Evolutionary conservation across 1,139 yeast species (phyloP).

Genomic region (Suhomyces bokatorum): DNA sequence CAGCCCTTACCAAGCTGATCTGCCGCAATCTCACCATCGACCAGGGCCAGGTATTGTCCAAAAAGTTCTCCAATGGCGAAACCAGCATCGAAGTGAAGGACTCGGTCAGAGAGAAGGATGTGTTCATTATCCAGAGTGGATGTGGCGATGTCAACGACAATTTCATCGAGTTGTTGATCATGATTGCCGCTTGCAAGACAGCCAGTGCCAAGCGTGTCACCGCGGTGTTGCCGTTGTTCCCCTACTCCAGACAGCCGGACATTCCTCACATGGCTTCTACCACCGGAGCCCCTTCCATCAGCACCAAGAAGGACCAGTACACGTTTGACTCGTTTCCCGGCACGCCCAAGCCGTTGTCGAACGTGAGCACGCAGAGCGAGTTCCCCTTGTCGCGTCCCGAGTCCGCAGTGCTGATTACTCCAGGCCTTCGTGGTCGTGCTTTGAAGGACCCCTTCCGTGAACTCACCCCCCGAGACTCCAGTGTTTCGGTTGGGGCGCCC

Average conservation of each 20-base stretch:
- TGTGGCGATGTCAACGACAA: slow-evolving; percentile 92
- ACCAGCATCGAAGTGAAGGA: slow-evolving; percentile 81
- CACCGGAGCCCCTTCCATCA: slow-evolving; percentile 46
- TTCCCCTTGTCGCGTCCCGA: slow-evolving; percentile 2
- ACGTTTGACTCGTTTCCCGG: slow-evolving; percentile 66
- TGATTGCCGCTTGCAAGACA: slow-evolving; percentile 92
- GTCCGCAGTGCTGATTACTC: slow-evolving; percentile 1
- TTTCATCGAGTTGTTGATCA: slow-evolving; percentile 82
- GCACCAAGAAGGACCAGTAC: slow-evolving; percentile 44
- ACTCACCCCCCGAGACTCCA: slow-evolving; percentile 10
- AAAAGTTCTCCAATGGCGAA: slow-evolving; percentile 80
- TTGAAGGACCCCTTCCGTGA: slow-evolving; percentile 11
- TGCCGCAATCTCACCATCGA: slow-evolving; percentile 64
- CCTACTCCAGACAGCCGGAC: slow-evolving; percentile 95
- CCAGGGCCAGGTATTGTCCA: slow-evolving; percentile 55
- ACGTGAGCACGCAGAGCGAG: background rate
- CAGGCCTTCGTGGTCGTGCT: slow-evolving; percentile 5
- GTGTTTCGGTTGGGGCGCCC: slow-evolving; percentile 8
- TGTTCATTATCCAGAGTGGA: slow-evolving; percentile 77
- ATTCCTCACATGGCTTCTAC: slow-evolving; percentile 82
- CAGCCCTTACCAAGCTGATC: slow-evolving; percentile 59
- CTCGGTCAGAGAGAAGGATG: slow-evolving; percentile 92
- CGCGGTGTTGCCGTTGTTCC: slow-evolving; percentile 92
- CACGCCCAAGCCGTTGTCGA: slow-evolving; percentile 50
- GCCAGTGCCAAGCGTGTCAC: slow-evolving; percentile 94